Evolutionary conservation across 2,329 filamentous ascomycete species (phyloP).

Genomic region (Paecilomyces fulvus): DNA sequence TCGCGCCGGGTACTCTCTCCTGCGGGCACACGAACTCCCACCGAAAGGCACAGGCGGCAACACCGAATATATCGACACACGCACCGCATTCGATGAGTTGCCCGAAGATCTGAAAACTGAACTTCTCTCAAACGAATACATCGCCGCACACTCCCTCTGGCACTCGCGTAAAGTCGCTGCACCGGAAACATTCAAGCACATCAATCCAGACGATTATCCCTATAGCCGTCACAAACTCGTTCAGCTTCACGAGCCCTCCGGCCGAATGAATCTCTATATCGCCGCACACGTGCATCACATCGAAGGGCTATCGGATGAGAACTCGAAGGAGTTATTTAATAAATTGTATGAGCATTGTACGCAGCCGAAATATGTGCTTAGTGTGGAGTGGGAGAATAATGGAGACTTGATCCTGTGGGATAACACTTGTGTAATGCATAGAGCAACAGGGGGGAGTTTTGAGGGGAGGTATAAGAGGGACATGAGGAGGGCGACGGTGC

Average conservation of each 20-base stretch:
- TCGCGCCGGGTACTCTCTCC: conserved; percentile 44
- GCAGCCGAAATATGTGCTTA: conserved; percentile 39
- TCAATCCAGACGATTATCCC: conserved; percentile 32
- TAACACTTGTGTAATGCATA: conserved; percentile 50
- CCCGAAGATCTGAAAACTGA: conserved; percentile 24
- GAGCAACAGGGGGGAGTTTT: conserved; percentile 42
- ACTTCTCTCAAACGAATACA: conserved; percentile 33
- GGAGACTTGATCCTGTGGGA: conserved; percentile 53
- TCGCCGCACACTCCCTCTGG: conserved; percentile 43
- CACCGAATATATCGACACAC: conserved; percentile 47
- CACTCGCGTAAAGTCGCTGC: conserved; percentile 45
- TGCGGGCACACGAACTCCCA: conserved; percentile 44
- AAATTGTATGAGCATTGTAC: conserved; percentile 37
- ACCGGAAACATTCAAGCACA: conserved; percentile 40
- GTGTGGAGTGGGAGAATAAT: conserved; percentile 40
- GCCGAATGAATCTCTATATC: conserved; percentile 46
- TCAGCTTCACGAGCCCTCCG: conserved; percentile 44
- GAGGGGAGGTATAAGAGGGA: conserved; percentile 44
- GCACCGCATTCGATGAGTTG: conserved; percentile 44
- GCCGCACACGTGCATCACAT: conserved; percentile 47
- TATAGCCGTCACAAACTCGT: conserved; percentile 41
- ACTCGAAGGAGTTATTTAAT: conserved; percentile 27
- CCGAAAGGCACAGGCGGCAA: conserved; percentile 41
- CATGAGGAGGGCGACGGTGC: conserved; percentile 49
- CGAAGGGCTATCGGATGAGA: conserved; percentile 28